Percentiles rank a stretch among this genome's conserved stretches.
These are phyloP conservation scores for Corynespora cassiicola DNA, from an alignment of 2,329 filamentous ascomycete genomes.

Conservation along the genomic window DNA sequence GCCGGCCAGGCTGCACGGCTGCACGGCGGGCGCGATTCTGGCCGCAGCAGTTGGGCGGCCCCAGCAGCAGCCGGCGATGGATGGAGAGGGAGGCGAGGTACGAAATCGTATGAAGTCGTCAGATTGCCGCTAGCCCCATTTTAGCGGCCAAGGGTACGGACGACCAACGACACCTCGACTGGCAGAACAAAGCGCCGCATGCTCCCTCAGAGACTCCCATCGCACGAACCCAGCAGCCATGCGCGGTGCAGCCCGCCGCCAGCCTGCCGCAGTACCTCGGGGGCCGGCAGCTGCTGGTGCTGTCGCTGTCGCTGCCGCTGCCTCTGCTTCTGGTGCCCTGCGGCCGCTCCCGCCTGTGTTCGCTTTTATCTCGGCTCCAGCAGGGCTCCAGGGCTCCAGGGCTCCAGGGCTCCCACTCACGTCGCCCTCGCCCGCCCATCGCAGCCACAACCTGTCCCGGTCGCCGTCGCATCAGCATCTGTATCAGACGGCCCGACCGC, in stretches of 20 bases:
- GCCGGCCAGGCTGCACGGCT: too few species aligned
- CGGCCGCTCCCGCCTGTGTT: constrained; percentile 5
- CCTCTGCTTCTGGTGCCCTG: too few species aligned
- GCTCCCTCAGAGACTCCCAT: constrained; percentile 15
- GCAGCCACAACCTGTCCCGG: constrained; percentile 21
- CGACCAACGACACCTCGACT: constrained; percentile 23
- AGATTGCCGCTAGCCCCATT: constrained; percentile 23
- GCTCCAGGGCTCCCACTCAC: too few species aligned
- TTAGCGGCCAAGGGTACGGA: constrained; percentile 14
- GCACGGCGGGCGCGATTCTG: too few species aligned
- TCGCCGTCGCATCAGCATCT: constrained; percentile 25
- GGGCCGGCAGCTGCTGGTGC: too few species aligned
- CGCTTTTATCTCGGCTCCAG: constrained; percentile 17
- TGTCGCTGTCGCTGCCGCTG: too few species aligned
- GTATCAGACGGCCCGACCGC: constrained; percentile 26
- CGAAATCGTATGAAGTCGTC: constrained; percentile 13
- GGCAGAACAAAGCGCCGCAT: constrained; percentile 13
- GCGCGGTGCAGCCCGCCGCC: not conserved
- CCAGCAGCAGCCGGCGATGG: constrained; percentile 21
- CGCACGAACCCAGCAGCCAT: constrained; percentile 5
- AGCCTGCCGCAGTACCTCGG: too few species aligned
- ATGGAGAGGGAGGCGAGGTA: constrained; percentile 31
- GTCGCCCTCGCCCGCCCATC: constrained; percentile 22
- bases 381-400: constrained; percentile 4
- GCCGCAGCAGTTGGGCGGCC: constrained; percentile 15